Percentiles rank a stretch among this genome's conserved stretches.
These are phyloP conservation scores for Rhododendron ferrugineum DNA, from an alignment of 148 eudicot species.

Conservation along the genomic window DNA sequence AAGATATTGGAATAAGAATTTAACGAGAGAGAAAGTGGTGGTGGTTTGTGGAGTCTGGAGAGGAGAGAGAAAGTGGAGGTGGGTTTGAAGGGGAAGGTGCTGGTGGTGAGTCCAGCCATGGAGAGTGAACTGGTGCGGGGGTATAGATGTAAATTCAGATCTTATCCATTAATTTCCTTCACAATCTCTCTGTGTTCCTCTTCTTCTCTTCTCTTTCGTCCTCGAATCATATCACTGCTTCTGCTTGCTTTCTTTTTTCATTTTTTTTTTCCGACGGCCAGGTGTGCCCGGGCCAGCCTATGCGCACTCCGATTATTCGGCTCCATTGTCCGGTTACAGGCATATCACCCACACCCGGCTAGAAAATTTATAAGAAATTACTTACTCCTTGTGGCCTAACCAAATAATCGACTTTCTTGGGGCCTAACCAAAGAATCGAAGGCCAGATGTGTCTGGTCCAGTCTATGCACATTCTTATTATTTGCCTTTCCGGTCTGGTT, in stretches of 20 bases:
- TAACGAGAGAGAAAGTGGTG: not conserved
- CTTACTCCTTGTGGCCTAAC: no score
- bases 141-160: not conserved
- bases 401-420: no score
- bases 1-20: conserved; percentile 29
- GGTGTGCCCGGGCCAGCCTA: fast-evolving
- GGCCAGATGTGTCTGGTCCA: no score
- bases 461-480: no score
- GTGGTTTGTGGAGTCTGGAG: conserved; percentile 23
- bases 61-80: conserved; percentile 4
- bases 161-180: not conserved
- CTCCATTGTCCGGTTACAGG: no score
- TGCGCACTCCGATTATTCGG: no score
- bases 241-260: no score
- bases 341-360: no score
- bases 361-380: no score
- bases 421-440: no score
- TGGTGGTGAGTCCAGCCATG: conserved; percentile 11
- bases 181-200: not conserved
- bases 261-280: no score
- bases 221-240: not conserved
- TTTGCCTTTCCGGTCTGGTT: no score
- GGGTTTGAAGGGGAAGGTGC: conserved; percentile 27
- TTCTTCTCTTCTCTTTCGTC: not conserved
- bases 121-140: not conserved